Percentiles rank a stretch among this genome's conserved stretches.
phyloP scores from a whole-genome alignment of 495 filamentous ascomycete genomes.

The Hypoxylon perforatum region DNA sequence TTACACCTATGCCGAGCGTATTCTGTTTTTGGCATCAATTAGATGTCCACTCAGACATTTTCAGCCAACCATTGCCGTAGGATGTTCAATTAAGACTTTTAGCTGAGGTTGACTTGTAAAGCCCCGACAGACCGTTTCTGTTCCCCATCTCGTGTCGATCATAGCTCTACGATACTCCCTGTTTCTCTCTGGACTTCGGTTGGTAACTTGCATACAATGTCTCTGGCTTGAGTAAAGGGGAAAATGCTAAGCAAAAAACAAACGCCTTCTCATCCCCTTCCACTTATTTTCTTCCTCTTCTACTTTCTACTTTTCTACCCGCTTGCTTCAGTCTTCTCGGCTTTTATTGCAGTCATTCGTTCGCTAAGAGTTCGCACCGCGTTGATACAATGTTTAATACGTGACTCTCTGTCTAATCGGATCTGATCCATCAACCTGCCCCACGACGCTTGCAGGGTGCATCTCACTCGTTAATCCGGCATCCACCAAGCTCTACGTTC shows the following conservation, averaged over 20 bases:
- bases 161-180: slow-evolving; percentile 38
- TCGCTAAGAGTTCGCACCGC: slow-evolving; percentile 11
- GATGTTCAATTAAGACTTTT: slow-evolving; percentile 18
- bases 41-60: slow-evolving; percentile 27
- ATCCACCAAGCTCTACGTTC: slow-evolving; percentile 24
- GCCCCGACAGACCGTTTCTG: slow-evolving; percentile 32
- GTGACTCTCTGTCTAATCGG: slow-evolving; percentile 24
- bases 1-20: slow-evolving; percentile 21
- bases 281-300: slow-evolving; percentile 8
- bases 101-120: slow-evolving; percentile 25
- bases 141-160: slow-evolving; percentile 36
- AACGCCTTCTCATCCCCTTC: slow-evolving; percentile 32
- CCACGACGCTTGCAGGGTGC: slow-evolving; percentile 18
- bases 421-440: slow-evolving; percentile 13
- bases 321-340: neutral
- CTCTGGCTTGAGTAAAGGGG: slow-evolving; percentile 26
- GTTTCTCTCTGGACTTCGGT: slow-evolving; percentile 31
- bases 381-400: slow-evolving; percentile 22
- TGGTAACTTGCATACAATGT: slow-evolving; percentile 41
- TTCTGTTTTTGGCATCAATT: slow-evolving; percentile 39
- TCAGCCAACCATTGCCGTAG: slow-evolving; percentile 1
- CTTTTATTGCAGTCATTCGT: slow-evolving; percentile 36
- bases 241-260: slow-evolving; percentile 27
- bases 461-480: slow-evolving; percentile 29
- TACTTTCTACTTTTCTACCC: slow-evolving; percentile 2